Evolutionary conservation across 208 protist genomes (phyloP), one percentile per base, ranked within the genome.

Genomic region (Leptomonas pyrrhocoris): DNA sequence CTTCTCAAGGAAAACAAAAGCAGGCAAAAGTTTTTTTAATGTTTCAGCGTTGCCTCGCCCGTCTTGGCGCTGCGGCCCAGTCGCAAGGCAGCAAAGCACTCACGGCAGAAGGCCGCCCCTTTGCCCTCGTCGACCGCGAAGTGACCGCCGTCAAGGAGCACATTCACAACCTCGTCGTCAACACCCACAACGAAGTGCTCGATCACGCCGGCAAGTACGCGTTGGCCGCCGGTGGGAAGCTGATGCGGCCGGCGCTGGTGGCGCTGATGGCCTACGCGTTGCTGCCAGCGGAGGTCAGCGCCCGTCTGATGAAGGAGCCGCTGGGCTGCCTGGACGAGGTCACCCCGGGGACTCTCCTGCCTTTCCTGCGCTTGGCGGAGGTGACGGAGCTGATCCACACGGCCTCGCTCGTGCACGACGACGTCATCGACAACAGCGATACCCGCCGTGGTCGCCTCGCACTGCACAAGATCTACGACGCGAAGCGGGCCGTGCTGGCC

Each of bases 321-420:
- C 58, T 94, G 25, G 81, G 81, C 27, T 79, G 72, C 13, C 71
- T 94, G n/a, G 82, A 90, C 54, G 84, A 93, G 25, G 69, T 93
- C 28, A 63, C 79, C 18, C 74, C 84, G 0, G 81, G 79, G 23
- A 85, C 86, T 1, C 81, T 96, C 28, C 80, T 77, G 18, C 84
- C 85, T 7, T 92, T 94, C 57, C 70, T 96, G 30, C 85, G 85
- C 23, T 84, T 98, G 36, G 96, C 95, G 7, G 95, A 98, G 71
- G 92, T 98, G 56, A 98, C 94, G 19, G 96, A 99, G 79, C 93
- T 99, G 63, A 98, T 99, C 42, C 97, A 99, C 85, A 96, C 94
- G 2, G 97, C 97, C 23, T 96, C 88, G 25, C 89, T 99, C 15
- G 86, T 99, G n/a, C 97, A 99, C 66, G 97, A 99, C 73, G 97